Evolutionary conservation across 2,329 filamentous ascomycete species (phyloP), one percentile per base, ranked within the genome.

Genomic region (Cladophialophora psammophila): DNA sequence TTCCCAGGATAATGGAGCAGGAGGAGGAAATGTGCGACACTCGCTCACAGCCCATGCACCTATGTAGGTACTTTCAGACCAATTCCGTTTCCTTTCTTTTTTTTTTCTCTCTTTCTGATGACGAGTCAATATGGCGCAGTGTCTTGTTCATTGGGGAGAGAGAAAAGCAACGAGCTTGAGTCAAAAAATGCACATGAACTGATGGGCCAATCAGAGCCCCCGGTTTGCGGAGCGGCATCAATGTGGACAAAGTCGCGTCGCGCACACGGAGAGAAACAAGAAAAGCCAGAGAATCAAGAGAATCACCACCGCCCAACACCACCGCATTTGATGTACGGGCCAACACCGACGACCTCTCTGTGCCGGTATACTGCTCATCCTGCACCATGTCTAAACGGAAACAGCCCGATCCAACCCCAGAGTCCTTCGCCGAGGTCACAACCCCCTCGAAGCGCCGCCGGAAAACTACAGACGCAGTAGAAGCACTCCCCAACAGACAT

Each of bases 391-490:
- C 59, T 5, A 70, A 70, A 62, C 42, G 68, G 59, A 70, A 70
- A 34, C 40, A 42, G n/a, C 56, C 67, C 36, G 64, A 68, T n/a
- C 32, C 66, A 4, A 31, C 56, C n/a, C 15, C 42, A 26, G 66
- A 68, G 6, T 15, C 68, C 7, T n/a, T 53, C 53, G 38, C 40
- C 48, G 50, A 61, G 48, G 42, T 52, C 15, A 36, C 56, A 58
- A 68, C 67, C 52, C 67, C 69, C 57, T 67, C 67, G 12, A 71
- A 71, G 60, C 69, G 69, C 55, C 69, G 63, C 26, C 64, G 50
- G 31, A 58, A 42, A 52, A 62, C 52, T 36, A 60, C 56, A 34
- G 45, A 63, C 5, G 36, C 31, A 52, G 8, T 3, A 18, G 42
- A 60, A 35, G 20, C 56, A 6, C 36, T 50, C 35, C 36, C 45